Evolutionary conservation across 2,329 filamentous ascomycete species (phyloP), one percentile per base, ranked within the genome.

Genomic region (Beauveria bassiana): DNA sequence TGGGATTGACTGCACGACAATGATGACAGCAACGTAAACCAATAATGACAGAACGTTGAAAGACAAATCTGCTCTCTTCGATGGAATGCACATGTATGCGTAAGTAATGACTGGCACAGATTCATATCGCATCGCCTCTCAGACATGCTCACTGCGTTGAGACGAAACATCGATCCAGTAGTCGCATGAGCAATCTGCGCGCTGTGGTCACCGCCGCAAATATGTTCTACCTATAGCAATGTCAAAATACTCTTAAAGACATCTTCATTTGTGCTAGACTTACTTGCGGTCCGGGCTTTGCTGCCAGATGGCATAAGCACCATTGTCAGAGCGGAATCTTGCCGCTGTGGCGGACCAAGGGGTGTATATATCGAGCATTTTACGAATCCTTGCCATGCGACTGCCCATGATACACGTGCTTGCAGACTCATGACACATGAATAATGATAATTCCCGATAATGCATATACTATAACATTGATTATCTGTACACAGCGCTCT

Each of bases 391-490:
- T 20, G 45, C 20, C 20, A 2, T 8, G 8, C 10, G 31, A 38
- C 2, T 34, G 34, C n/a, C 2, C n/a, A n/a, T 40, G 22, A 4
- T 5, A 34, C 10, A 38, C 7, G 14, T 24, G 2, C 9, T 3
- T 8, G 6, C 22, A 18, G 14, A 28, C n/a, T 28, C 20, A 22
- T 24, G n/a, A 38, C 53, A 56, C 53, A n/a, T 56, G 34, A n/a
- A 42, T 8, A 20, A 26, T 34, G 4, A 20, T 4, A n/a, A 45
- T 56, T n/a, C n/a, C 38, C 10, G 28, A n/a, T 47, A 46, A 56
- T 47, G 18, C n/a, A 56, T 56, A 46, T 56, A 47, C 53, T 38
- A 12, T 47, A 56, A 47, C 53, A 47, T 56, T 46, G n/a, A 34
- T 56, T 47, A 46, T 56, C 53, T 56, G 26, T 56, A 56, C 53